Percentiles rank a stretch among this genome's conserved stretches.
These are phyloP conservation scores for Limnomonas spitsbergensis DNA, from an alignment of 139 green algal genomes.

Conservation along the genomic window DNA sequence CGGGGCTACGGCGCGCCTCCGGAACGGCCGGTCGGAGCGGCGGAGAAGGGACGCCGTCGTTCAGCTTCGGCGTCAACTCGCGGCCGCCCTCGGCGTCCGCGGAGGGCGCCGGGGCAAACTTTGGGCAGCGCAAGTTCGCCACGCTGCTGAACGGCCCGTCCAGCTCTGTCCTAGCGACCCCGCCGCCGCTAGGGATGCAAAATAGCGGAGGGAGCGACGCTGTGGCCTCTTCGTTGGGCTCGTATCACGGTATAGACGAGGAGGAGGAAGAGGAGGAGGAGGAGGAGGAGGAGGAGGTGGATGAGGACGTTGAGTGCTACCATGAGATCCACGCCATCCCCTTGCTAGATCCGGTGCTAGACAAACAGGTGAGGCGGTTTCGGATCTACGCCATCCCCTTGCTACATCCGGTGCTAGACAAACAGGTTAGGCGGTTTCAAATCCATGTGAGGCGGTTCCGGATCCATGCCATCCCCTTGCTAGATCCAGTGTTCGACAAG, in stretches of 20 bases:
- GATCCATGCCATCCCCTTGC: conserved; percentile 42
- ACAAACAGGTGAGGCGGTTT: conserved; percentile 46
- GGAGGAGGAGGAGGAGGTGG: not conserved
- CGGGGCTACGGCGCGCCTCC: too few species aligned
- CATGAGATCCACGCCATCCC: conserved; percentile 49
- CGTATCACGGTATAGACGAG: too few species aligned
- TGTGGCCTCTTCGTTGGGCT: not conserved
- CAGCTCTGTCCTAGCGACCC: not conserved
- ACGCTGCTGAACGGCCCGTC: conserved; percentile 15
- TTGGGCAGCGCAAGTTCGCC: conserved; percentile 22
- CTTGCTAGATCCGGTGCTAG: conserved; percentile 44
- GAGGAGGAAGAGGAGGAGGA: conserved; percentile 12
- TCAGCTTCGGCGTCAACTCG: not conserved
- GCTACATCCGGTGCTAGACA: conserved; percentile 47
- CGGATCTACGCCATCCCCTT: conserved; percentile 40
- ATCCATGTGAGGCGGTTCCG: not conserved
- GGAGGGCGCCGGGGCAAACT: not conserved
- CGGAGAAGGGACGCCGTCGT: not conserved
- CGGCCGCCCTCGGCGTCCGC: not conserved
- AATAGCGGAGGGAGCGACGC: not conserved
- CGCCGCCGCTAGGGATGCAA: not conserved
- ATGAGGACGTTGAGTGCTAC: conserved; percentile 35
- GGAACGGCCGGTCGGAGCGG: too few species aligned
- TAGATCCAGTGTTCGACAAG: conserved; percentile 50
- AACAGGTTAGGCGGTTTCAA: conserved; percentile 31